Conservation (phyloP, 768 basidiomycete species). For the Suillus weaverae region DNA sequence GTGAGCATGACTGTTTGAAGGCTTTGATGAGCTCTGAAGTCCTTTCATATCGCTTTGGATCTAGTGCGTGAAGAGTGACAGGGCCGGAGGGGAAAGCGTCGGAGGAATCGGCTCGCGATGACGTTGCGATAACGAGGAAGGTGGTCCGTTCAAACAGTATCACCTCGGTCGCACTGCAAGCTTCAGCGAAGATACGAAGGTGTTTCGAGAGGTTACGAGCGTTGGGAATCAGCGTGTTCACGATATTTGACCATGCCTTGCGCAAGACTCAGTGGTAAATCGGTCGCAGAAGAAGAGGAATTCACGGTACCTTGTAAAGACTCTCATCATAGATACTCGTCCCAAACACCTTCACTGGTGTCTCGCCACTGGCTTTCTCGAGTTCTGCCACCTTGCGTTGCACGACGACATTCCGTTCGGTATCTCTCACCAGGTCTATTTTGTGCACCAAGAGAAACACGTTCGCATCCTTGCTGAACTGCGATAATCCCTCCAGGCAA, state of each 20-base stretch:
- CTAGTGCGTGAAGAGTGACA: conserved; percentile 46
- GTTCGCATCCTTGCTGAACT: conserved; percentile 77
- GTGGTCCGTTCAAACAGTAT: conserved; percentile 97
- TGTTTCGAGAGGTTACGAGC: conserved; percentile 86
- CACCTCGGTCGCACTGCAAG: conserved; percentile 90
- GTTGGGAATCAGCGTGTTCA: conserved; percentile 95
- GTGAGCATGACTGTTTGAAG: conserved; percentile 90
- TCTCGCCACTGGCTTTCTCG: conserved; percentile 62
- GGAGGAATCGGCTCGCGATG: conserved; percentile 42
- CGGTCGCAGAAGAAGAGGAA: neutral
- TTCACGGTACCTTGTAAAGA: conserved; percentile 75
- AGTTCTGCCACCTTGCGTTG: conserved; percentile 75
- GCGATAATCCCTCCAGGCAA: conserved; percentile 79
- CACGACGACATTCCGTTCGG: conserved; percentile 55
- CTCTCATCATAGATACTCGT: conserved; percentile 98
- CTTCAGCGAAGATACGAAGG: conserved; percentile 80
- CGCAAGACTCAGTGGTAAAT: conserved; percentile 11
- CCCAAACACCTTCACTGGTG: conserved; percentile 72
- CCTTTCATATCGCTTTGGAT: conserved; percentile 77
- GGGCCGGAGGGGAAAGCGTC: conserved; percentile 32
- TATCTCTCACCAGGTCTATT: conserved; percentile 87
- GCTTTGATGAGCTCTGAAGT: conserved; percentile 94
- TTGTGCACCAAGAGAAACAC: conserved; percentile 95
- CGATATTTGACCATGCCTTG: conserved; percentile 97
- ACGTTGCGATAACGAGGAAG: conserved; percentile 95